Evolutionary conservation across 2,329 filamentous ascomycete species (phyloP).

Genomic region (Pseudocercospora musae): DNA sequence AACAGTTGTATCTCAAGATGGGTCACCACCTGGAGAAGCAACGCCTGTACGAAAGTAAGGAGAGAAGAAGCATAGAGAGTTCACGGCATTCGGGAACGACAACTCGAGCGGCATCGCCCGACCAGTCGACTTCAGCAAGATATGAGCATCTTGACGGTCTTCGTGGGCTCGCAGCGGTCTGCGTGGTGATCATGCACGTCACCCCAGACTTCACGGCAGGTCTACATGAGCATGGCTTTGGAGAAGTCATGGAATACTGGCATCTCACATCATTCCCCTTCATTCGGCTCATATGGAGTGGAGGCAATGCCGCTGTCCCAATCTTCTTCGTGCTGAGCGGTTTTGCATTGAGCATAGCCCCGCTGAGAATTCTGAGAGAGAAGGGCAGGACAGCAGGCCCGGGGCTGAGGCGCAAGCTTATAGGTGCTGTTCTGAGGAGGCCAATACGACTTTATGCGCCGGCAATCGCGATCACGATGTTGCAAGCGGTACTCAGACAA

Average conservation of each 20-base stretch:
- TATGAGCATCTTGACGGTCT: slow-evolving; percentile 60
- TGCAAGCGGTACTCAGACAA: slow-evolving; percentile 10
- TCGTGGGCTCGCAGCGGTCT: slow-evolving; percentile 61
- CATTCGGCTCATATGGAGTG: slow-evolving; percentile 57
- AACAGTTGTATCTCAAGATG: background rate
- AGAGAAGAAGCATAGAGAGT: background rate
- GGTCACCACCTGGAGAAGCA: slow-evolving; percentile 33
- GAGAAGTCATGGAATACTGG: slow-evolving; percentile 40
- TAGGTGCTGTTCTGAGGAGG: slow-evolving; percentile 7
- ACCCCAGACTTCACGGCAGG: slow-evolving; percentile 26
- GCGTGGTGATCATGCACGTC: slow-evolving; percentile 63
- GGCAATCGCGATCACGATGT: slow-evolving; percentile 5
- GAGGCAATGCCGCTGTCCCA: slow-evolving; percentile 56
- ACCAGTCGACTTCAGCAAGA: background rate
- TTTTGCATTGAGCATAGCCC: slow-evolving; percentile 40
- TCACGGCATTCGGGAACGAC: background rate
- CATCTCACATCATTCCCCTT: slow-evolving; percentile 54
- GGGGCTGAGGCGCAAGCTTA: background rate
- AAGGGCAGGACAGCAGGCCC: background rate
- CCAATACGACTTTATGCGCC: slow-evolving; percentile 4
- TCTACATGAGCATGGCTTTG: slow-evolving; percentile 44
- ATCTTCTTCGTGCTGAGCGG: slow-evolving; percentile 51
- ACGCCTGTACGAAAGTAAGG: background rate
- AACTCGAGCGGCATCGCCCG: background rate
- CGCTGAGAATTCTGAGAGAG: background rate